Evolutionary conservation across 2,329 filamentous ascomycete species (phyloP), one percentile per base, ranked within the genome.

Genomic region (Fusarium transvaalense): DNA sequence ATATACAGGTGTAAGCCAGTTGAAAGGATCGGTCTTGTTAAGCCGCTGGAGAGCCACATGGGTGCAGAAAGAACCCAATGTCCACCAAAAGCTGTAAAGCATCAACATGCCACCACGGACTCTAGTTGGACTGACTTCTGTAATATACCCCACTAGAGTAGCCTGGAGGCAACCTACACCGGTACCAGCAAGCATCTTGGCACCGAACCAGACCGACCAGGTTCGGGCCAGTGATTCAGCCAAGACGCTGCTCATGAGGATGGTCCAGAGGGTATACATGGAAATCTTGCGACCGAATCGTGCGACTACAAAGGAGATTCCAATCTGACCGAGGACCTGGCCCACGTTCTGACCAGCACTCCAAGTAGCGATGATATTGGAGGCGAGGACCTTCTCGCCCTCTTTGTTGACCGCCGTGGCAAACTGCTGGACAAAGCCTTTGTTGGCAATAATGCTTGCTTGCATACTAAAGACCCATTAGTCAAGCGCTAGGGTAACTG

Each of bases 31-130:
- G 0, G 52, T 53, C 10, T 68, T 56, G 39, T 76, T 76, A 3
- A 83, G 71, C 3, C 69, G 57, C 25, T 82, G 76, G 5, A 84
- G 71, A 2, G 81, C 81, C 0, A 84, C 74, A 6, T 78, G 79
- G 3, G 79, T 81, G 37, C 80, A 80, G 34, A 84, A 78, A n/a
- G 77, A 75, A 2, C 82, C 82, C 1, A 83, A 31, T 1, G 79
- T 78, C 64, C 79, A 83, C 82, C 82, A 84, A 65, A 82, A 77
- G 51, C 74, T 80, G 58, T 82, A 82, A 9, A 75, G 74, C 64
- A 82, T 81, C 34, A 82, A 76, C 5, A 77, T 37, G 4, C 79
- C 76, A 21, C 82, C 82, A 19, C 80, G 75, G 2, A 82, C 73
- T 10, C 80, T 78, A 0, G 78, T 78, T 1, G 82, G 81, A 0